Evolutionary conservation across 176 grass and related monocot genomes (phyloP).

Genomic region (Pontederia paniculata): DNA sequence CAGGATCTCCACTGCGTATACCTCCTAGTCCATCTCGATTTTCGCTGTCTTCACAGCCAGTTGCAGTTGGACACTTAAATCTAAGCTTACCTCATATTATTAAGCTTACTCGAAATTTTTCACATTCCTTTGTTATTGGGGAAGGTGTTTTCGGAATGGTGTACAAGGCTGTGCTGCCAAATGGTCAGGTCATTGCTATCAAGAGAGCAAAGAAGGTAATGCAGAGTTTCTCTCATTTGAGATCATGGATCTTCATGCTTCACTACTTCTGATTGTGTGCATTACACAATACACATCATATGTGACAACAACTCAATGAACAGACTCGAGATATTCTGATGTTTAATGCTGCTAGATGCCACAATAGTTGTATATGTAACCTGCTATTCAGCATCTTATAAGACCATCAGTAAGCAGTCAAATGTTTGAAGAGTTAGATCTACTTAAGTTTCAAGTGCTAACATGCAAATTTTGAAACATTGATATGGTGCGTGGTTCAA

Average conservation of each 20-base stretch:
- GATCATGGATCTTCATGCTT: background rate
- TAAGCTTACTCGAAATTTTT: constrained; percentile 84
- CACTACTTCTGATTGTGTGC: background rate
- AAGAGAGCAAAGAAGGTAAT: constrained; percentile 86
- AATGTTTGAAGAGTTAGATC: too few species aligned
- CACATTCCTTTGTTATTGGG: constrained; percentile 44
- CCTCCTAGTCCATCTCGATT: constrained; percentile 85
- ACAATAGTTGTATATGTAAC: too few species aligned
- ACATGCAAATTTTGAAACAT: too few species aligned
- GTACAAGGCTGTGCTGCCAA: constrained; percentile 59
- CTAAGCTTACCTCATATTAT: constrained; percentile 61
- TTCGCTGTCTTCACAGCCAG: constrained; percentile 54
- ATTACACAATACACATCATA: background rate
- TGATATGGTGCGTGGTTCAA: too few species aligned
- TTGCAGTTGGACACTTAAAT: constrained; percentile 52
- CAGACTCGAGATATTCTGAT: too few species aligned
- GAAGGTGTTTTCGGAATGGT: constrained; percentile 80
- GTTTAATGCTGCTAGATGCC: too few species aligned
- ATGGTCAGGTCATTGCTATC: constrained; percentile 53
- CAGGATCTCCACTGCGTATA: constrained; percentile 44
- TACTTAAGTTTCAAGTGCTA: too few species aligned
- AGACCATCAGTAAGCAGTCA: too few species aligned
- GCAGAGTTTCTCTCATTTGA: background rate
- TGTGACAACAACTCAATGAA: background rate
- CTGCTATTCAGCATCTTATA: too few species aligned